Evolutionary conservation across 176 grass and related monocot species (phyloP).

Genomic region (Raddia distichophylla): DNA sequence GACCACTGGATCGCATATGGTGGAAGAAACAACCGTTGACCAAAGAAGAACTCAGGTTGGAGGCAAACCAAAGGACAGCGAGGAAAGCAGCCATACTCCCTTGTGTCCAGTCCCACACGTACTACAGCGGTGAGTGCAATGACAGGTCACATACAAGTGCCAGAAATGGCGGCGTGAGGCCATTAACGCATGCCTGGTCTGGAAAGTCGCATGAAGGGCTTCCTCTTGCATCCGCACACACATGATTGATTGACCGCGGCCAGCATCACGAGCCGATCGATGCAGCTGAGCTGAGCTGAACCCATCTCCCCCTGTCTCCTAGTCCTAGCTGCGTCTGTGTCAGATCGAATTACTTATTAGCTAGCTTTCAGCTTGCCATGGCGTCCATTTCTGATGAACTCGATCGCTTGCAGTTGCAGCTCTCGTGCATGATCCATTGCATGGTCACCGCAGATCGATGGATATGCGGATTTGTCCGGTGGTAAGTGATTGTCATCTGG

Average conservation of each 20-base stretch:
- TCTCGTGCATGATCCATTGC: too few species aligned
- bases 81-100: background rate
- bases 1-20: too few species aligned
- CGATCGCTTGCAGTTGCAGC: too few species aligned
- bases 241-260: constrained; percentile 26
- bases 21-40: too few species aligned
- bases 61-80: background rate
- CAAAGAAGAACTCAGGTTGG: background rate
- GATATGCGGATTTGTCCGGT: background rate
- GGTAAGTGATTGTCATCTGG: background rate
- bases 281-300: too few species aligned
- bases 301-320: constrained; percentile 12
- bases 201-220: constrained; percentile 44
- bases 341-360: too few species aligned
- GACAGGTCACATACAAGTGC: constrained; percentile 31
- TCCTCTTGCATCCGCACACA: constrained; percentile 17
- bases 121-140: constrained; percentile 41
- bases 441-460: too few species aligned
- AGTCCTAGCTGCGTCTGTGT: too few species aligned
- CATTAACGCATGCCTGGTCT: constrained; percentile 42
- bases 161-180: background rate
- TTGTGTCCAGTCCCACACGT: background rate
- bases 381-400: too few species aligned
- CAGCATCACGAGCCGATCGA: background rate
- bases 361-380: too few species aligned